Percentiles rank a stretch among this genome's conserved stretches.
phyloP scores from a whole-genome alignment of 768 basidiomycete species.

The Austroboletus eburneus region DNA sequence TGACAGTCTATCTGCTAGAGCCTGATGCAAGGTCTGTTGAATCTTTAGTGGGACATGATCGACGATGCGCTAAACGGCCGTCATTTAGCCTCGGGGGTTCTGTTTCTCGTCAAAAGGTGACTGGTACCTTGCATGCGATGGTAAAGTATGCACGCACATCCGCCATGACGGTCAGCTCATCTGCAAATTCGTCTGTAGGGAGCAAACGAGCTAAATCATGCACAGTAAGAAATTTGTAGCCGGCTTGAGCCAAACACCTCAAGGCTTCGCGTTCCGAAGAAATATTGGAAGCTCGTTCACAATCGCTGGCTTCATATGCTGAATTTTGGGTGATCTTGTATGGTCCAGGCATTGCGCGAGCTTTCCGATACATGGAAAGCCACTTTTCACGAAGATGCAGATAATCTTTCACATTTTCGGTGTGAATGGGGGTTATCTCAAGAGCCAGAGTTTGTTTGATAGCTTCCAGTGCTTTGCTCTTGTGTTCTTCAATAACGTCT shows the following conservation, averaged over 20 bases:
- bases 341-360: neutral
- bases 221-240: conserved; percentile 19
- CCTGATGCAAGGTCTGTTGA: conserved; percentile 42
- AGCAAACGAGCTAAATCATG: conserved; percentile 27
- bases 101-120: neutral
- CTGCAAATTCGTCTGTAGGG: conserved; percentile 30
- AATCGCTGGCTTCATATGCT: too few species aligned
- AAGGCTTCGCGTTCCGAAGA: conserved; percentile 15
- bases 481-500: conserved; percentile 30
- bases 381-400: conserved; percentile 20
- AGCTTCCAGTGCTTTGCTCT: conserved; percentile 16
- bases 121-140: conserved; percentile 47
- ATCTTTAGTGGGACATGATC: conserved; percentile 51
- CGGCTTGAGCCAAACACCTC: conserved; percentile 25
- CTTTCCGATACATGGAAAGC: conserved; percentile 22
- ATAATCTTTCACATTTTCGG: conserved; percentile 30
- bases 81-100: neutral
- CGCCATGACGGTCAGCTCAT: conserved; percentile 50
- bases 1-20: conserved; percentile 34
- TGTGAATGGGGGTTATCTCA: conserved; percentile 39
- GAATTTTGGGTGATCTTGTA: neutral
- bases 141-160: conserved; percentile 55
- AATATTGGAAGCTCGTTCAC: neutral
- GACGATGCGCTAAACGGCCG: conserved; percentile 43
- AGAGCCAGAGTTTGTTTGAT: conserved; percentile 34